Evolutionary conservation across 768 basidiomycete genomes (phyloP), one percentile per base, ranked within the genome.

Genomic region (Holtermanniella nyarrowii): DNA sequence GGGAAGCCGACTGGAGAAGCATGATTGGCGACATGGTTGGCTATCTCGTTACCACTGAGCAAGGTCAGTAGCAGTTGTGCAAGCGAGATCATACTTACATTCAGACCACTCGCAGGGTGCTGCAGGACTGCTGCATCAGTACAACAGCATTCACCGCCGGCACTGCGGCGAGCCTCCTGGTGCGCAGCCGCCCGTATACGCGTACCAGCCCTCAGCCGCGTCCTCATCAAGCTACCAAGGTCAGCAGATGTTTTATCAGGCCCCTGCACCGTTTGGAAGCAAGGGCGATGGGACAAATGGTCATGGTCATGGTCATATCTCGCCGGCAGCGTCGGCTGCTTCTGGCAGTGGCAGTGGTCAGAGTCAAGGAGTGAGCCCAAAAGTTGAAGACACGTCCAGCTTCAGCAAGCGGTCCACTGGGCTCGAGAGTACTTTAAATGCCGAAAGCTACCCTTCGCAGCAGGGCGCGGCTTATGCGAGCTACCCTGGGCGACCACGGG

Each of bases 21-120:
- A 42, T 69, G 25, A 41, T 66, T 43, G 56, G 63, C 37, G 65
- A 66, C 18, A 55, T 69, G 10, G 52, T 66, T 20, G 49, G 56
- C 7, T 59, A 66, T 46, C 23, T 69, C 23, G 56, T 51, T 2
- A 45, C 45, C 3, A 50, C 40, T 44, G 60, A 60, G 25, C 48
- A 49, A 27, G 56, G 60, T 61, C 31, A 53, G 56, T 54, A 37
- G 31, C 31, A 7, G 31, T 37, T 37, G 16, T 16, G 10, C 7
- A 7, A 16, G 31, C 31, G 16, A 37, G 16, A 37, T 37, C 31
- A 37, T 16, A 37, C 31, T 37, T 7, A 7, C 31, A 7, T 7
- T 16, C 31, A 37, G 31, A 37, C 16, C 31, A 7, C 31, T 7
- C 31, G 31, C 31, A 37, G 10, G 31, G 31, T 16, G 31, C 31